These are phyloP conservation scores for Lactarius akahatsu DNA, from an alignment of 768 basidiomycete genomes.

Conservation along the genomic window DNA sequence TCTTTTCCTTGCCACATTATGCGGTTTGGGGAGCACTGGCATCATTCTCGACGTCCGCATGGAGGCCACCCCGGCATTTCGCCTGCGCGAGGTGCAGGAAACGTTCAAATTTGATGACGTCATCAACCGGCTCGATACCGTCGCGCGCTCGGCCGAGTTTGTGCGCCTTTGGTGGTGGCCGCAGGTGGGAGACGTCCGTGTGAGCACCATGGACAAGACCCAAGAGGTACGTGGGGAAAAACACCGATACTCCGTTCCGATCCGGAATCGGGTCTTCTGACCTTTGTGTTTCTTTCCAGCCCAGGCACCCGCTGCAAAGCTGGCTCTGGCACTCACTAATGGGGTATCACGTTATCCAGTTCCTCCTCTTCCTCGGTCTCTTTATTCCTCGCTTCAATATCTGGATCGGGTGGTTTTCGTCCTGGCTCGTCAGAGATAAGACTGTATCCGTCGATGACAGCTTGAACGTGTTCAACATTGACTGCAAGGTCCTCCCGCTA, in stretches of 20 bases:
- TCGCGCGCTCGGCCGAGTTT: slow-evolving; percentile 73
- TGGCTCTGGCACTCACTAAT: slow-evolving; percentile 74
- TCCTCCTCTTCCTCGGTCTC: slow-evolving; percentile 76
- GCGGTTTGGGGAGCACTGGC: slow-evolving; percentile 89
- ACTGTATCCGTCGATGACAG: slow-evolving; percentile 73
- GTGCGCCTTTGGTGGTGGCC: slow-evolving; percentile 98
- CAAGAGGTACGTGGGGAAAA: slow-evolving; percentile 55
- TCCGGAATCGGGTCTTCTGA: slow-evolving; percentile 22
- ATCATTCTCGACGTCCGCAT: slow-evolving; percentile 78
- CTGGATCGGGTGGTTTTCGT: slow-evolving; percentile 59
- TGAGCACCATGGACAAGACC: slow-evolving; percentile 74
- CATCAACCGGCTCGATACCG: slow-evolving; percentile 51
- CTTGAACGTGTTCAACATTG: slow-evolving; percentile 86
- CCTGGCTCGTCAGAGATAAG: slow-evolving; percentile 61
- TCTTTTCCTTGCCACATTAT: slow-evolving; percentile 86
- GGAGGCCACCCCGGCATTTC: slow-evolving; percentile 78
- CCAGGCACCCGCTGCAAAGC: slow-evolving; percentile 48
- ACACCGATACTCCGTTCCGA: slow-evolving; percentile 14
- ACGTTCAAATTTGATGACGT: slow-evolving; percentile 63
- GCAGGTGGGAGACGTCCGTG: slow-evolving; percentile 65
- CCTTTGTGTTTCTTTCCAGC: slow-evolving; percentile 40
- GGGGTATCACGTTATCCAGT: slow-evolving; percentile 78
- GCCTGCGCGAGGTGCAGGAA: slow-evolving; percentile 69
- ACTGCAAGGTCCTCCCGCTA: slow-evolving; percentile 69
- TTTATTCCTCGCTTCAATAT: slow-evolving; percentile 62